Conservation (phyloP, 345 rosid species). For the Lagerstroemia speciosa region DNA sequence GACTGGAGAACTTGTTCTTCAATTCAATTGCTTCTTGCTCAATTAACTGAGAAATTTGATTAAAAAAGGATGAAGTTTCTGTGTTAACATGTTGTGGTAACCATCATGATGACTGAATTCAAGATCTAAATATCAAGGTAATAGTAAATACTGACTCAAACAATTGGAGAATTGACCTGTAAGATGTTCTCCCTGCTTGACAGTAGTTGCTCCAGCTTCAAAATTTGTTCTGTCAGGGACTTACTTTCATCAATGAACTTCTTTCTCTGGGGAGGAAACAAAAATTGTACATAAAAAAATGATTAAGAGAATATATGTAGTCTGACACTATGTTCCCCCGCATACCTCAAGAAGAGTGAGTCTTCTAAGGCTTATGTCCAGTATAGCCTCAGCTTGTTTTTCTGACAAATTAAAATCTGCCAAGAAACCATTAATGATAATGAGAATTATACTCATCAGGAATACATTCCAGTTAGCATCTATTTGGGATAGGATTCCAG, state of each 20-base stretch:
- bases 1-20: slow-evolving; percentile 61
- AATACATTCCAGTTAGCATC: not conserved
- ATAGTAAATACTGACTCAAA: not conserved
- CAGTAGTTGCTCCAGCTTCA: slow-evolving; percentile 58
- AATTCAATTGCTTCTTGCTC: slow-evolving; percentile 83
- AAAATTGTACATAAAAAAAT: slow-evolving; percentile 1
- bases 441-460: not conserved
- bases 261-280: slow-evolving; percentile 46
- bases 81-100: not conserved
- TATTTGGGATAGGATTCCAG: not conserved
- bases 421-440: not conserved
- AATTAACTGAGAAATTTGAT: slow-evolving; percentile 35
- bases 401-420: slow-evolving; percentile 71
- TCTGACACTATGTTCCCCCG: not conserved
- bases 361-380: slow-evolving; percentile 77
- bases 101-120: not conserved
- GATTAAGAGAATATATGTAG: slow-evolving; percentile 2
- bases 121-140: not conserved
- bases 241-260: slow-evolving; percentile 67
- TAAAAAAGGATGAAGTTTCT: not conserved
- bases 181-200: slow-evolving; percentile 67
- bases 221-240: slow-evolving; percentile 55
- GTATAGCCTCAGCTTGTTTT: slow-evolving; percentile 84
- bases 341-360: slow-evolving; percentile 78
- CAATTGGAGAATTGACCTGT: slow-evolving; percentile 37